phyloP scores from a whole-genome alignment of 208 protist species.

The Leishmania mexicana region DNA sequence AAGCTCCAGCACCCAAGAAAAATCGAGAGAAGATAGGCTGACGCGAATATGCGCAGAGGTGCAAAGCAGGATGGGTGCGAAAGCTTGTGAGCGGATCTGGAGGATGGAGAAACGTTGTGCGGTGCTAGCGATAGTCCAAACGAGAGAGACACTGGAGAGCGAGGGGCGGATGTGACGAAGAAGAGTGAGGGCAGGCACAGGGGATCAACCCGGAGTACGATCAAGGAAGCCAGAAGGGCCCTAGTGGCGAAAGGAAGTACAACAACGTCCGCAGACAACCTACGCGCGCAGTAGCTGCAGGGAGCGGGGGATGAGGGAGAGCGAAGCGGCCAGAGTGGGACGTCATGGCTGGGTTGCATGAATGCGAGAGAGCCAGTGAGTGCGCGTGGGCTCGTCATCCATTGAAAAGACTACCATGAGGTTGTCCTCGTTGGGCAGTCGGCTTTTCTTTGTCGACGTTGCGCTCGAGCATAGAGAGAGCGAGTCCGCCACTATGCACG shows the following conservation, averaged over 20 bases:
- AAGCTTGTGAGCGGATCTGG: not conserved
- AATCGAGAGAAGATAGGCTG: constrained; percentile 10
- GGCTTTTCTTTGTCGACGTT: not conserved
- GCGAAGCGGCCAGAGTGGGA: not conserved
- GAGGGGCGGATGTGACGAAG: not conserved
- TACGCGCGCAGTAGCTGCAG: not conserved
- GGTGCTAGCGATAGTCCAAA: not conserved
- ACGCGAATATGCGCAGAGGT: not conserved
- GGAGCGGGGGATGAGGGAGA: not conserved
- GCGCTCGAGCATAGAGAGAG: not conserved
- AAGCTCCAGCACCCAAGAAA: constrained; percentile 11
- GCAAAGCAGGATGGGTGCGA: not conserved
- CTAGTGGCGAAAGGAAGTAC: not conserved
- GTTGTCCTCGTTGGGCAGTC: not conserved
- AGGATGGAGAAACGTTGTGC: not conserved
- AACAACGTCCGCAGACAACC: not conserved
- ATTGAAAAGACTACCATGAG: not conserved
- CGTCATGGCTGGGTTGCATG: not conserved
- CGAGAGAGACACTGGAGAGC: not conserved
- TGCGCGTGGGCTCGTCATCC: not conserved
- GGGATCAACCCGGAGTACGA: not conserved
- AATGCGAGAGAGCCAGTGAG: not conserved
- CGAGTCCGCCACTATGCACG: not conserved
- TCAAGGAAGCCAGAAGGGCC: not conserved
- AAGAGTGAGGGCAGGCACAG: not conserved